Base-by-base conservation (phyloP, 306 rosid species). In the Astragalus membranaceus region DNA sequence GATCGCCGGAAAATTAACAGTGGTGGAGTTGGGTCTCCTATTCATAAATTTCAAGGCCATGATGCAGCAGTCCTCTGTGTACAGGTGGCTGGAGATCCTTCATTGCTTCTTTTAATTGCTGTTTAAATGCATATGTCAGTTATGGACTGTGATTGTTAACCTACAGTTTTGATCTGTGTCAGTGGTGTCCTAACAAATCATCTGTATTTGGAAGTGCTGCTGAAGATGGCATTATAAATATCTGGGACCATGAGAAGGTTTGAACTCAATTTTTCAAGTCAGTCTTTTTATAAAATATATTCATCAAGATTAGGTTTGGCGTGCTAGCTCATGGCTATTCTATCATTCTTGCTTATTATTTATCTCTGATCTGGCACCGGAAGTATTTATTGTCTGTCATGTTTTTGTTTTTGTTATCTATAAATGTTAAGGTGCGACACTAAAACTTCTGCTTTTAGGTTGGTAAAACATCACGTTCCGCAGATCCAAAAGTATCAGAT, bases 121-220 rank as follows among this genome's bases (percentile, higher is more conserved):
- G 46, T 67, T 73, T 8, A 48, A 50, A 47, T 10, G 10, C 17
- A 14, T 11, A 35, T 0, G 3, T 56, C 15, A 57, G 41, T 44
- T 13, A 9, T 49, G 52, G 9, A 5, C 8, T 32, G 42, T 56
- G 62, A 42, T 70, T 65, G 37, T 51, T 33, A 35, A 73, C 72
- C 42, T 64, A 44, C 72, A 32, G n/a, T 8, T 54, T 69, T 35
- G 15, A 67, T 76, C 13, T 82, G 49, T 72, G 49, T 72, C 94
- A 94, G 98, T 94, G 98, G 98, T 74, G 78, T 78, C 98, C 98
- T 47, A 89, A 87, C 75, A 88, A 86, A 66, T 80, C 97, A 30
- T 85, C 96, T 64, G 94, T 91, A 41, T 94, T 94, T 84, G 98
- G 97, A 85, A 94, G 98, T 79, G 75, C 97, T 56, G 98, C 98